Evolutionary conservation across 2,329 filamentous ascomycete species (phyloP).

Genomic region (Gremmenia infestans): DNA sequence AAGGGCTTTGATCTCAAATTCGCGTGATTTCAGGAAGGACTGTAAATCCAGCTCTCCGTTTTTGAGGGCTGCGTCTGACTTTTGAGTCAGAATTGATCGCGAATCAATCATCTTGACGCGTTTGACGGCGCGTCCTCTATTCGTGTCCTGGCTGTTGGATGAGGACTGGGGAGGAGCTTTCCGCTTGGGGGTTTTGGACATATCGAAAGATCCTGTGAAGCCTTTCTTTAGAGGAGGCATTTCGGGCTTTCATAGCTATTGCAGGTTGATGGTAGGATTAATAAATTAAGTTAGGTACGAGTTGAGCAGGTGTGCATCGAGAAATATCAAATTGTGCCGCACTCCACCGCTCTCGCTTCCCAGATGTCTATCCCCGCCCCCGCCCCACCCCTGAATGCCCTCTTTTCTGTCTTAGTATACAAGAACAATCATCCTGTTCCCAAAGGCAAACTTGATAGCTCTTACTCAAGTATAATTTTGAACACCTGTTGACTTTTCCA

Average conservation of each 20-base stretch:
- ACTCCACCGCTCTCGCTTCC: neutral
- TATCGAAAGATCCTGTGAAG: neutral
- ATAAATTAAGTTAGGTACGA: neutral
- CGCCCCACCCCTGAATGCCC: no score
- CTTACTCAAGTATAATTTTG: neutral
- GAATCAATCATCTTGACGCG: slow-evolving; percentile 39
- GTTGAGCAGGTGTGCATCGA: neutral
- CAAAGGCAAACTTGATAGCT: neutral
- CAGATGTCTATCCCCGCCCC: no score
- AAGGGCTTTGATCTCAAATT: slow-evolving; percentile 84
- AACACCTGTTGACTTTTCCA: neutral
- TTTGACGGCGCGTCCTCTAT: slow-evolving; percentile 30
- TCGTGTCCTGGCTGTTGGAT: slow-evolving; percentile 7
- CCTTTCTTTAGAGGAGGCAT: slow-evolving; percentile 20
- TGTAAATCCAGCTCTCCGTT: slow-evolving; percentile 82
- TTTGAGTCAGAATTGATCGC: slow-evolving; percentile 41
- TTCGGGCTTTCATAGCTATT: neutral
- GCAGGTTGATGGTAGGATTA: neutral
- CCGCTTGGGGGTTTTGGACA: slow-evolving; percentile 18
- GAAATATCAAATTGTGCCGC: neutral
- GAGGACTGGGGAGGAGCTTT: slow-evolving; percentile 23
- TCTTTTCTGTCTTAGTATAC: neutral
- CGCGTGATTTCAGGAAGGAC: slow-evolving; percentile 76
- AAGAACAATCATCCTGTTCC: neutral
- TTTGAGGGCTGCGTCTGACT: slow-evolving; percentile 36